Base-by-base conservation (phyloP, 108 stramenopile species). In the Aurantiochytrium sp. region DNA sequence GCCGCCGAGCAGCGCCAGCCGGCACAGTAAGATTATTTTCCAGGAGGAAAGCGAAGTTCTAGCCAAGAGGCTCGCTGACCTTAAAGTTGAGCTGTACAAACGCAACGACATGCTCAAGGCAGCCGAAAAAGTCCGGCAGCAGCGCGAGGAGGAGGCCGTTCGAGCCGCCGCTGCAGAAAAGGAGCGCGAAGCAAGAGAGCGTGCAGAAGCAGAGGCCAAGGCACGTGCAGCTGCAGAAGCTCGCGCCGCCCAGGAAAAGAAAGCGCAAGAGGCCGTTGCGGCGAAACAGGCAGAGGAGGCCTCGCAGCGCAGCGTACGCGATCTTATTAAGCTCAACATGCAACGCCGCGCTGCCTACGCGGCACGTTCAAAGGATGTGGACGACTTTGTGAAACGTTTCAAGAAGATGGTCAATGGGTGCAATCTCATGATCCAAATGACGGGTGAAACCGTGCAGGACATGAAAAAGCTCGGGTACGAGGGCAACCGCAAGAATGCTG, bases 321-420 rank as follows among this genome's bases (percentile, higher is more conserved):
- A 53, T 3, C 10, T 83, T 12, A 35, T 83, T 2, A 28, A 83
- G 51, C 45, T 83, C 0, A 12, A 6, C 76, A 47, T 83, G 45
- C 25, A 47, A 45, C 19, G 76, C 16, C 45, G 76, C 49, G 23
- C 10, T 6, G 51, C 45, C 23, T 83, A 53, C 51, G 76, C n/a
- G 6, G 76, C 76, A 16, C 76, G 76, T 0, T 16, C n/a, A 1
- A 23, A 23, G 12, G 49, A 83, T 45, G 76, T 83, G 23, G 76
- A 53, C 0, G 76, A 47, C 49, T 83, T 83, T 83, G 8, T 25
- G 1, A 83, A 83, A 28, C 76, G 76, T 12, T 83, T 53, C 51
- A 83, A 53, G 76, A 83, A 83, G 49, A 47, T 83, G 51, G 76
- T 83, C 49, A 83, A 83, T 23, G 76, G 76, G 76, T 83, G 76